Evolutionary conservation across 257 asterid genomes (phyloP), one percentile per base, ranked within the genome.

Genomic region (Plectranthus barbatus): DNA sequence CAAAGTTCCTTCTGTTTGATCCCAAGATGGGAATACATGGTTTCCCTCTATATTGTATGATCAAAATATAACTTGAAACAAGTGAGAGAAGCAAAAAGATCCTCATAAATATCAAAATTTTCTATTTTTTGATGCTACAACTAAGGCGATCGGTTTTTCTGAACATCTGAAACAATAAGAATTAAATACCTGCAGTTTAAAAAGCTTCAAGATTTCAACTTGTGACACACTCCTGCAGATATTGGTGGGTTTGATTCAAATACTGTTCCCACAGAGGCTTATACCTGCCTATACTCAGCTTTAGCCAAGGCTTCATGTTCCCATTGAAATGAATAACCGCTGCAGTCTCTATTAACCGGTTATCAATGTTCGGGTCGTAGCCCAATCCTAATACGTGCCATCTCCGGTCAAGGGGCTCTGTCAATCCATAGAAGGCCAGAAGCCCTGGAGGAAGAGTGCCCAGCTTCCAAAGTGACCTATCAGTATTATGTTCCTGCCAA

Each of bases 361-460:
- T 86, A 66, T 88, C 95, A 44, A 91, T 79, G 64, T 80, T 83
- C 52, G 75, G 4, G 63, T 91, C 95, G 53, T 81, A 80, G 12
- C 98, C 98, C 81, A 88, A 60, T 26, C 98, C 98, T 63, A 87
- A 66, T 44, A 85, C 85, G 20, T 87, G 97, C 97, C 97, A 91
- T 77, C 95, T 77, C 77, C 90, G 75, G 53, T 91, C 97, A 69
- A 91, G 87, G 7, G 95, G 93, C 78, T 91, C 94, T 0, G 87
- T 91, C 76, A 75, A 65, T 46, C 97, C 97, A 33, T 87, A 87
- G 69, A 91, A 87, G 29, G 95, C 80, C 60, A 91, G 66, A 23
- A 91, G 91, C 31, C 86, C 97, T 2, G 95, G 91, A 50, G 97
- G 97, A 40, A 85, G 95, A 24, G 88, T 85, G 10, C 94, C 97